Base-by-base conservation (phyloP, 2,329 filamentous ascomycete genomes). In the Incumbomyces delicatus region DNA sequence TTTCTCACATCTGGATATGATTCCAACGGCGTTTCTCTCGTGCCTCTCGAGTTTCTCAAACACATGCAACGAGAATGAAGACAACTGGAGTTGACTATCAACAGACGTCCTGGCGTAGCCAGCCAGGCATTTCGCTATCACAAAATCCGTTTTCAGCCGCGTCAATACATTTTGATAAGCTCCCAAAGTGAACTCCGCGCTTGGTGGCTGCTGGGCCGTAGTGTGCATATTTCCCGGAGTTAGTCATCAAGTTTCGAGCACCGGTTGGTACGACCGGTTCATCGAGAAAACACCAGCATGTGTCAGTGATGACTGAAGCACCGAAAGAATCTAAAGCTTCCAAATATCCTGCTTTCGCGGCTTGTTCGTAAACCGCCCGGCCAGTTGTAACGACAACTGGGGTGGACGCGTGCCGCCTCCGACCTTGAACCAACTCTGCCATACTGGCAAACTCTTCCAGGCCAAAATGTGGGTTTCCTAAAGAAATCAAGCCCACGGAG, bases 221-320 rank as follows among this genome's bases (percentile, higher is more conserved):
- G 54, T 72, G 67, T 0, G 68, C 69, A 52, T 72, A 71, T 51
- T 72, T 72, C 0, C 57, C 67, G 1, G 69, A 73, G 42, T 72
- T 72, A 0, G 64, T 71, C 68, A 68, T 64, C 46, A 73, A 64
- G 1, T 54, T 60, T 2, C 54, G 53, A 0, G 56, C 50, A 2
- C 41, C 8, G 0, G 6, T 31, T 2, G 58, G 60, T 7, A 72
- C 64, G 0, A 67, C 53, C 0, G 69, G 67, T 37, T 71, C 66
- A 1, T 48, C 46, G 13, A 72, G 63, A 65, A 73, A 69, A 50
- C 69, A 73, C 69, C 69, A 73, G 44, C 69, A 73, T 0, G 68
- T 71, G 49, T 73, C 69, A 0, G 64, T 71, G 11, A 72, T 56
- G 3, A 71, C 43, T 17, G 59, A 55, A 1, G 57, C 66, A 0